Percentiles rank a stretch among this genome's conserved stretches.
Conservation (phyloP, 2,329 filamentous ascomycete genomes). For the Bipolaris gigantea region DNA sequence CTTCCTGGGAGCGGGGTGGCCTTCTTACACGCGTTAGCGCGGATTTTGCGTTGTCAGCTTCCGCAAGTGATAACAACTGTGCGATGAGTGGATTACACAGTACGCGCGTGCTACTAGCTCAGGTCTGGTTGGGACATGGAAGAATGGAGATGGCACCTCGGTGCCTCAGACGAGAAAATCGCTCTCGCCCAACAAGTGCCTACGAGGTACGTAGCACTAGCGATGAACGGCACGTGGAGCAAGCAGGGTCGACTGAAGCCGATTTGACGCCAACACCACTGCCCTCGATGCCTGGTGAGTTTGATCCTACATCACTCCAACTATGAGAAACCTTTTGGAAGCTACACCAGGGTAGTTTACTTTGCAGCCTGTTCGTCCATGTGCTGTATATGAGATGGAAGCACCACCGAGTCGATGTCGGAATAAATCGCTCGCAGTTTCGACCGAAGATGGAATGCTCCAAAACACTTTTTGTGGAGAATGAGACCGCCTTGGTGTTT, state of each 20-base stretch:
- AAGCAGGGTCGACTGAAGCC: not conserved
- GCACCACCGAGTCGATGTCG: slow-evolving; percentile 6
- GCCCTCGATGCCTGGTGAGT: not conserved
- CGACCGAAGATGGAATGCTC: slow-evolving; percentile 1
- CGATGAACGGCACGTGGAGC: not conserved
- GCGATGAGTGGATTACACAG: not conserved
- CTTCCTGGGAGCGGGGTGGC: slow-evolving; percentile 3
- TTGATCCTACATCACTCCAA: not conserved
- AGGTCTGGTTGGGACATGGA: no score
- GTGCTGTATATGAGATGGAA: slow-evolving; percentile 11
- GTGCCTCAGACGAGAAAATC: not conserved
- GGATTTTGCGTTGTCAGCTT: slow-evolving; percentile 2
- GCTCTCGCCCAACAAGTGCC: not conserved
- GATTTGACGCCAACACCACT: not conserved
- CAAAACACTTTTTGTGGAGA: slow-evolving; percentile 7
- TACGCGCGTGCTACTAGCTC: not conserved
- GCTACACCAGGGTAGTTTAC: not conserved
- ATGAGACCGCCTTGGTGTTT: slow-evolving; percentile 6
- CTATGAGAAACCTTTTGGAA: not conserved
- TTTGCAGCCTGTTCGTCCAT: slow-evolving; percentile 20
- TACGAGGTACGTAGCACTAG: not conserved
- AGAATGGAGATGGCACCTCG: no score
- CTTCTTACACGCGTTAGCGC: slow-evolving; percentile 2
- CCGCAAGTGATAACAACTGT: not conserved
- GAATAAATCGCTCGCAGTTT: slow-evolving; percentile 4